Evolutionary conservation across 179 eudicot genomes (phyloP), one percentile per base, ranked within the genome.

Genomic region (Beta corolliflora): DNA sequence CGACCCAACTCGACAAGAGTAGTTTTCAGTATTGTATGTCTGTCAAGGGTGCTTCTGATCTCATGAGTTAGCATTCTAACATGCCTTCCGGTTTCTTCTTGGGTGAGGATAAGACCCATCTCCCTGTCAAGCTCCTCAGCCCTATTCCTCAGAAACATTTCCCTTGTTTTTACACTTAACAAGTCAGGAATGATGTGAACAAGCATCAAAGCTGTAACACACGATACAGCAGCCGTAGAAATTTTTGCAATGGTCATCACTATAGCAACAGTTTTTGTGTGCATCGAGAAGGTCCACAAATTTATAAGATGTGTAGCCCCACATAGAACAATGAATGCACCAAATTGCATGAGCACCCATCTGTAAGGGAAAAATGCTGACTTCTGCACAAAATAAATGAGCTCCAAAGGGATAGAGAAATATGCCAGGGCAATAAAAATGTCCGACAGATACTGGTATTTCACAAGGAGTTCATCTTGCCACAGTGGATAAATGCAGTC

Each of bases 311-410:
- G 97, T 44, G 97, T 93, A 29, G 97, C 91, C 77, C 97, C 97
- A 81, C 97, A 93, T 0, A 93, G 85, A 81, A 93, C 89, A 73
- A 93, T 93, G 79, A 93, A 93, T 7, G 94, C 95, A 36, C 97
- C 97, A 83, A 92, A 93, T 78, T 90, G 97, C 88, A 93, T 89
- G 44, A 93, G 90, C 59, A 93, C 95, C 95, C 95, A 92, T 92
- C 94, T 87, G 61, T 93, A 93, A 14, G 97, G 97, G 78, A 93
- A 93, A 84, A 90, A 88, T 16, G 97, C 87, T 25, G 95, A 91
- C 78, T 89, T 92, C 45, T 92, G 91, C 64, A 93, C 95, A 76
- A 93, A 93, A 83, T 92, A 93, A 68, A 93, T 90, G 45, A 93
- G 92, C 88, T 93, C 97, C 85, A 93, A 81, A 56, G 97, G 97